Conservation (phyloP, 208 protist genomes). For the Trypanosoma platydactyli region DNA sequence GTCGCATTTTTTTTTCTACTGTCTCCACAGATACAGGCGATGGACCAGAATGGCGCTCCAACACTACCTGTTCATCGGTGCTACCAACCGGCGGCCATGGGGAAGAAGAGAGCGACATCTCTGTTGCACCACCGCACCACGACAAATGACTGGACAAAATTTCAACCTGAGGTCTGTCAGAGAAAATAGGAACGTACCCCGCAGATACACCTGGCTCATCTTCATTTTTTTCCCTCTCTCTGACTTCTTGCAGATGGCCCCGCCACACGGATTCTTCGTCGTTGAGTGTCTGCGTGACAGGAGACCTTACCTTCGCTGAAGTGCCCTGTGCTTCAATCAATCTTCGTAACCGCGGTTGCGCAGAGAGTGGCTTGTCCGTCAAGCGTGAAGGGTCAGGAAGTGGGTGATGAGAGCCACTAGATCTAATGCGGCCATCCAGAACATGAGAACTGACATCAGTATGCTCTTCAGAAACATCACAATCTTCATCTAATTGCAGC, state of each 20-base stretch:
- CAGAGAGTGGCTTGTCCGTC: constrained; percentile 1
- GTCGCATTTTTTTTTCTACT: constrained; percentile 1
- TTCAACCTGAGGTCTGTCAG: constrained; percentile 4
- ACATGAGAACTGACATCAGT: neutral
- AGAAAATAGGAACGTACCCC: constrained; percentile 20
- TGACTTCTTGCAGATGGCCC: neutral
- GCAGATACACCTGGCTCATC: neutral
- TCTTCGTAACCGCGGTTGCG: neutral
- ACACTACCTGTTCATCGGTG: neutral
- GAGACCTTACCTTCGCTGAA: neutral
- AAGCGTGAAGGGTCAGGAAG: constrained; percentile 6
- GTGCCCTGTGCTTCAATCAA: neutral
- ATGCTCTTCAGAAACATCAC: constrained; percentile 26
- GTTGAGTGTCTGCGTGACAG: too few relatives aligned
- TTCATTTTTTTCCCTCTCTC: neutral
- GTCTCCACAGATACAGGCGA: neutral
- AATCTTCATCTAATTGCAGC: constrained; percentile 14
- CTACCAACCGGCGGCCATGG: neutral
- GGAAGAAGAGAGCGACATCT: constrained; percentile 1
- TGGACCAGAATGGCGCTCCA: neutral
- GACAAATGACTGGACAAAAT: neutral
- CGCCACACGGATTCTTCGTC: too few relatives aligned
- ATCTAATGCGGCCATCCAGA: neutral
- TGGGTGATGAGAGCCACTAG: neutral
- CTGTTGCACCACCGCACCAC: neutral